Percentiles rank a stretch among this genome's conserved stretches.
These are phyloP conservation scores for Orbilia blumenaviensis DNA, from an alignment of 2,329 filamentous ascomycete genomes.

Conservation along the genomic window DNA sequence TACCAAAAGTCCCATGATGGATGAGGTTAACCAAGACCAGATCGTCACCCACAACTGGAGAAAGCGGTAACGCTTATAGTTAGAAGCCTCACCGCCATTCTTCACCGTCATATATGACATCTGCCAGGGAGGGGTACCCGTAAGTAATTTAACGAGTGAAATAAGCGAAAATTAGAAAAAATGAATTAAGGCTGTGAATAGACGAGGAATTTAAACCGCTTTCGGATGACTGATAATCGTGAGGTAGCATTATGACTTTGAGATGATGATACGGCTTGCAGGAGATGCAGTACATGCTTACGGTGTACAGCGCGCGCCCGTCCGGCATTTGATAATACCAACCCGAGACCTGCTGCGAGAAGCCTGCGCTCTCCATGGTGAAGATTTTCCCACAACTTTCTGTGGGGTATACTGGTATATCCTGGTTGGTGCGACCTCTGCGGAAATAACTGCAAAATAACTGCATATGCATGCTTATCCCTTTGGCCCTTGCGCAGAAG, in stretches of 20 bases:
- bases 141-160: not conserved
- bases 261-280: not conserved
- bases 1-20: not conserved
- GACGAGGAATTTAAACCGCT: conserved; percentile 26
- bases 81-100: not conserved
- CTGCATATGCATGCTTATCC: conserved; percentile 9
- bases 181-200: conserved; percentile 1
- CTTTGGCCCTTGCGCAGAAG: conserved; percentile 3
- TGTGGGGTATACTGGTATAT: conserved; percentile 25
- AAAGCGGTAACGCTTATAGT: conserved; percentile 30
- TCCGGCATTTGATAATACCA: not conserved
- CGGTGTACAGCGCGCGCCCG: not conserved
- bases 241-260: conserved; percentile 25
- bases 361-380: not conserved
- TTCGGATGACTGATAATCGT: conserved; percentile 18
- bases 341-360: not conserved
- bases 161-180: not conserved
- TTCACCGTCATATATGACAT: conserved; percentile 42
- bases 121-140: conserved; percentile 33
- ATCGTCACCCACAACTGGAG: conserved; percentile 24
- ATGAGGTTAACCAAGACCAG: conserved; percentile 6
- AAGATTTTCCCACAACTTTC: not conserved
- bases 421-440: conserved; percentile 4
- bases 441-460: not conserved
- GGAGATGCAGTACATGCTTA: not conserved